Evolutionary conservation across 2,329 filamentous ascomycete species (phyloP), one percentile per base, ranked within the genome.

Genomic region (Xylaria hypoxylon): DNA sequence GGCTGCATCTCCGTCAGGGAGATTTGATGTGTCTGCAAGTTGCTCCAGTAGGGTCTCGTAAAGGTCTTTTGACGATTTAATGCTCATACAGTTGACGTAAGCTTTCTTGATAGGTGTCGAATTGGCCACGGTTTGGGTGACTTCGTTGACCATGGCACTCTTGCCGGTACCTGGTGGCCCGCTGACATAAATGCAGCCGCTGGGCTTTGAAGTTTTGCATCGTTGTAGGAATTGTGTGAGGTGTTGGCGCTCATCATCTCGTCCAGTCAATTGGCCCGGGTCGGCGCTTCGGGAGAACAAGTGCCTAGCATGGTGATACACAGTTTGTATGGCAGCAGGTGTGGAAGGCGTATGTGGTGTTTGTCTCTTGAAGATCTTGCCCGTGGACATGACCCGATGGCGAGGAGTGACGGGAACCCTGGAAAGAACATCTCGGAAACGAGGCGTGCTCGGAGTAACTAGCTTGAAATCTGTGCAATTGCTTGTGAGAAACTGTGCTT

Each of bases 111-210:
- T 82, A 3, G 82, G 78, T 17, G 85, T 81, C 38, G 82, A 81
- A 3, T 81, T 76, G 11, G 82, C 81, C 55, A 90, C 80, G 48
- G 88, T 83, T 53, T 87, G 82, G 53, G 91, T 91, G 57, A 97
- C 87, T 76, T 96, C 90, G 69, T 90, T 90, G 68, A 98, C 89
- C 84, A 98, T 91, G 33, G 96, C 96, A 78, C 94, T 98, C 82
- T 99, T 99, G 61, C 96, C 96, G 0, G 96, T 99, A 11, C 96
- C 96, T 2, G 96, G 96, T 3, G 96, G 96, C 0, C 96, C 96
- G 73, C 94, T 97, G 71, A 99, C 91, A 77, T 99, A 99, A 58
- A 97, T 86, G 76, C 95, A 98, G 59, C 94, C 94, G 59, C 90
- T 89, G 2, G 86, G 87, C 11, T 83, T 83, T 19, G 86, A 79